phyloP scores from a whole-genome alignment of 345 rosid genomes.

The Syzygium grande region DNA sequence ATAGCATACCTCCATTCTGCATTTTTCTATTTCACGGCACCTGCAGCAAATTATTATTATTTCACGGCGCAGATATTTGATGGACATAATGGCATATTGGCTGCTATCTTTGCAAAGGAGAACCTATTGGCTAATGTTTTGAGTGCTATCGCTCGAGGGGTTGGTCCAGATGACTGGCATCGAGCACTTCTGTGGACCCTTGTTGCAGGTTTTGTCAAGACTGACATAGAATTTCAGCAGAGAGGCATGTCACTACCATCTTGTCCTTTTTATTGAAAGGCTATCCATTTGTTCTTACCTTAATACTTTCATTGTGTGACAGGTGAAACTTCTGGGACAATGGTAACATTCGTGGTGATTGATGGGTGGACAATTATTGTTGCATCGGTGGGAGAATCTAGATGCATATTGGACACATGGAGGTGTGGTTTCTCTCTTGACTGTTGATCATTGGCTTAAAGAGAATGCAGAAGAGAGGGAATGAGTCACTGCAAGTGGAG shows the following conservation, averaged over 20 bases:
- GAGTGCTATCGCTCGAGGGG: conserved; percentile 76
- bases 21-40: background rate
- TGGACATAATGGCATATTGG: conserved; percentile 90
- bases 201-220: conserved; percentile 95
- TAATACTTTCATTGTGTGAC: background rate
- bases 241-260: conserved; percentile 34
- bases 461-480: conserved; percentile 97
- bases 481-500: conserved; percentile 99
- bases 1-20: background rate
- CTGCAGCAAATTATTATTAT: background rate
- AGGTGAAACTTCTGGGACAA: conserved; percentile 98
- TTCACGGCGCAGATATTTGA: conserved; percentile 65
- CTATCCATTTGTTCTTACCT: conserved; percentile 5
- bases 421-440: conserved; percentile 84
- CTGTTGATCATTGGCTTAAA: conserved; percentile 91
- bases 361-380: conserved; percentile 97
- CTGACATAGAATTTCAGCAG: conserved; percentile 95
- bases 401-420: conserved; percentile 95
- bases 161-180: conserved; percentile 87
- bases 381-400: conserved; percentile 93
- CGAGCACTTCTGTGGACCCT: conserved; percentile 86
- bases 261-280: background rate
- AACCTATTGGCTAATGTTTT: conserved; percentile 64
- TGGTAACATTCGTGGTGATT: conserved; percentile 85
- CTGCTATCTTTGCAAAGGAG: conserved; percentile 92